Percentiles rank a stretch among this genome's conserved stretches.
These are phyloP conservation scores for Penicillium sp. DNA, from an alignment of 2,329 filamentous ascomycete genomes.

Conservation along the genomic window DNA sequence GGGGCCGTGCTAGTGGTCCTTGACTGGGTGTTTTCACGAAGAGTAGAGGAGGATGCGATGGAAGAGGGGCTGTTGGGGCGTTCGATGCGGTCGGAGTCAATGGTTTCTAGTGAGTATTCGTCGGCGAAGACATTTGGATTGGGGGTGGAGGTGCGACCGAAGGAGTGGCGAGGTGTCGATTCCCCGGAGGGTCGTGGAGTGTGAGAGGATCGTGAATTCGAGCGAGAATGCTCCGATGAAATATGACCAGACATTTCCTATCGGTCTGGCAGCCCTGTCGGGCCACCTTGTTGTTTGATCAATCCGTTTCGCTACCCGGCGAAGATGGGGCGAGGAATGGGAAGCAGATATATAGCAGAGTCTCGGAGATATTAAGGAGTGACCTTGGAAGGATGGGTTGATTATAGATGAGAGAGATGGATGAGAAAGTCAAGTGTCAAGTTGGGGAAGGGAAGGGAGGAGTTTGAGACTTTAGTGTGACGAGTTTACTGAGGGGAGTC, in stretches of 20 bases:
- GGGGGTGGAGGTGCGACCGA: conserved; percentile 31
- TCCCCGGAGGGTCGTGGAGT: conserved; percentile 25
- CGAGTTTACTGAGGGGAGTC: conserved; percentile 12
- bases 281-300: conserved; percentile 32
- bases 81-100: conserved; percentile 34
- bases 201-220: conserved; percentile 31
- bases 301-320: conserved; percentile 25
- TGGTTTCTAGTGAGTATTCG: conserved; percentile 45
- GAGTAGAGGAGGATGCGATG: conserved; percentile 31
- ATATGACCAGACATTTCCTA: conserved; percentile 39
- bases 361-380: not conserved
- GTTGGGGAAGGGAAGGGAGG: conserved; percentile 6
- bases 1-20: conserved; percentile 23
- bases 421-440: not conserved
- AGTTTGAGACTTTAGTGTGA: conserved; percentile 18
- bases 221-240: conserved; percentile 36
- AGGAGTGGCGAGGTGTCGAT: conserved; percentile 29
- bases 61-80: conserved; percentile 31
- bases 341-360: not conserved
- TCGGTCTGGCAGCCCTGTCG: conserved; percentile 36
- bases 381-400: not conserved
- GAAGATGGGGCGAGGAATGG: conserved; percentile 10
- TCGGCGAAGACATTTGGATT: conserved; percentile 49
- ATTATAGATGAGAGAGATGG: conserved; percentile 1
- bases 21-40: conserved; percentile 26